A percentile compares a stretch with the other conserved stretches of the same genome.
Conservation (phyloP, 2,329 filamentous ascomycete species). For the Diaporthe citriasiana region DNA sequence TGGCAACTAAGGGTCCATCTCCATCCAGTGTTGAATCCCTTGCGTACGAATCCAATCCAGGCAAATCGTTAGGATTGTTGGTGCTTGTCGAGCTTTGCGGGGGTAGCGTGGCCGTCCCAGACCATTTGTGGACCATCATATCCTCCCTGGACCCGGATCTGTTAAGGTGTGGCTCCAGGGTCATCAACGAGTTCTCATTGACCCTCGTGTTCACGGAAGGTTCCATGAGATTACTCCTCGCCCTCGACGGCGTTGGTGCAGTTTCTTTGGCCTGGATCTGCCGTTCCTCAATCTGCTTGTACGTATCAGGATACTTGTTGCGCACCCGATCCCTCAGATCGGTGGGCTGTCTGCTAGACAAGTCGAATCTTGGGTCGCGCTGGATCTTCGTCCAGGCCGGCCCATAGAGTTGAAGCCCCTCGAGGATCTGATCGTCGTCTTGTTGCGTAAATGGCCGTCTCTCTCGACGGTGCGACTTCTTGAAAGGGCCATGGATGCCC, state of each 20-base stretch:
- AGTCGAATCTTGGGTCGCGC: conserved; percentile 69
- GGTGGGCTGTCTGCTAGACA: conserved; percentile 72
- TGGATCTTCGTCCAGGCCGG: conserved; percentile 77
- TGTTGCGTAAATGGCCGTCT: conserved; percentile 73
- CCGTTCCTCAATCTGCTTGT: conserved; percentile 69
- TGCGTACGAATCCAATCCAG: conserved; percentile 37
- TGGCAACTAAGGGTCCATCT: conserved; percentile 60
- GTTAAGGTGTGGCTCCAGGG: conserved; percentile 57
- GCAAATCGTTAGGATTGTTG: conserved; percentile 36
- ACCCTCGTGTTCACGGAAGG: conserved; percentile 66
- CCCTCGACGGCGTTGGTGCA: conserved; percentile 23
- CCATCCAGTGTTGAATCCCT: conserved; percentile 41
- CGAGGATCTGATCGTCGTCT: conserved; percentile 73
- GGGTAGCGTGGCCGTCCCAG: conserved; percentile 49
- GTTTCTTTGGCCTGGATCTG: conserved; percentile 61
- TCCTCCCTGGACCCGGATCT: conserved; percentile 63
- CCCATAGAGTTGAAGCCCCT: conserved; percentile 71
- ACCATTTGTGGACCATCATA: conserved; percentile 56
- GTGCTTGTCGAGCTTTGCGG: conserved; percentile 26
- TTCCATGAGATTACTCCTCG: conserved; percentile 60
- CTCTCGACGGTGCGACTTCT: conserved; percentile 72
- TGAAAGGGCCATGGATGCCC: conserved; percentile 74
- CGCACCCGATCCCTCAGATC: conserved; percentile 74
- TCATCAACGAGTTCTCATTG: conserved; percentile 57
- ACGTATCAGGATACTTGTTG: conserved; percentile 74